Evolutionary conservation across 352 stramenopile genomes (phyloP), one percentile per base, ranked within the genome.

Genomic region (Globisporangium splendens): DNA sequence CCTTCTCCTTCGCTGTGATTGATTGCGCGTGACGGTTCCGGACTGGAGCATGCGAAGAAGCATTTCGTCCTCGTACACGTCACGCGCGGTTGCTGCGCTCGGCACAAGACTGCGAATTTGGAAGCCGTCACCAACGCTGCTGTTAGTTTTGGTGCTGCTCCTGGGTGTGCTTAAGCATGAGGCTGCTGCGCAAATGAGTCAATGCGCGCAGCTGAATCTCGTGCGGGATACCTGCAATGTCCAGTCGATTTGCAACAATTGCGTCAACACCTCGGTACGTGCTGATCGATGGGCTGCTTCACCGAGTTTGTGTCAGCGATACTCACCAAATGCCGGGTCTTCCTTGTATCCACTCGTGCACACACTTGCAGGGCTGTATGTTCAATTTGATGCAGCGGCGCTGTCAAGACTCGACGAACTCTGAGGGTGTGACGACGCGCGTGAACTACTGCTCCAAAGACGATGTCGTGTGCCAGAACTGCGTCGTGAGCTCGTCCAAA

Each of bases 161-260:
- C 11, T 47, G 24, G 39, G 46, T 5, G 49, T 21, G 11, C 20
- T 5, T 55, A 18, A 39, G 44, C 24, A 10, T 15, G 13, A 44
- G 3, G 39, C 56, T 13, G 61, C 58, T 8, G 71, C 74, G 14
- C 56, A 54, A 21, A 46, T 18, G n/a, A 62, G 48, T 33, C 51
- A 53, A 10, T 87, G 77, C 61, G 54, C 56, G 31, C 48, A 46
- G 6, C 60, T 74, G 59, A 79, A 73, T 52, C 59, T 28, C 43
- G 50, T 66, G 12, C 65, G 59, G 42, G 57, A 82, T 52, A 18
- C 61, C 11, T 88, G 77, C 62, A 64, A 84, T 43, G 61, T 79
- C 31, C 64, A 66, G n/a, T 31, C 50, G 18, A 72, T 79, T 53
- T 88, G 77, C 55, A 24, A 54, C 24, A 56, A 55, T 22, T 88